Conservation (phyloP, 441 rosid genomes). For the Syzygium syzygioides region DNA sequence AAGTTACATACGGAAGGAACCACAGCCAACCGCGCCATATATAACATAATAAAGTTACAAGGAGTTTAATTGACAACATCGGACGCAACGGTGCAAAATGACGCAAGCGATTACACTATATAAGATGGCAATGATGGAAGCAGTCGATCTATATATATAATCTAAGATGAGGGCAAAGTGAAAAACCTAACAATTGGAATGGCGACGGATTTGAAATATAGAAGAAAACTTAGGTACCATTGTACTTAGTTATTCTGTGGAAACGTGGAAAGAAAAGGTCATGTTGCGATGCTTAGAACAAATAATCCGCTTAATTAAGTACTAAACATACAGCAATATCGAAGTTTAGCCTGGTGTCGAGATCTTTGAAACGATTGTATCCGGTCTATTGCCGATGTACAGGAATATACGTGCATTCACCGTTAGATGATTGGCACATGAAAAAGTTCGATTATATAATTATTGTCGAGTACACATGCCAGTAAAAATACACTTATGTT, state of each 20-base stretch:
- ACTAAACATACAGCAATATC: neutral
- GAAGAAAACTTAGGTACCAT: neutral
- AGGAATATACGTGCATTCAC: neutral
- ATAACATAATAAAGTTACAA: too few species aligned
- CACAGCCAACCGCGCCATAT: neutral
- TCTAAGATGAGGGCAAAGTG: neutral
- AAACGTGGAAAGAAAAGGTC: neutral
- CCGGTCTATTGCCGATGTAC: rapidly evolving
- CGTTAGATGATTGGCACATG: neutral
- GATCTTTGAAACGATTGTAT: neutral
- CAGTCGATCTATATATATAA: neutral
- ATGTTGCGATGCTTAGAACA: neutral
- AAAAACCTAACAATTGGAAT: neutral
- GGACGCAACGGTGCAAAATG: neutral
- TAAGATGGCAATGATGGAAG: neutral
- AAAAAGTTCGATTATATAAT: neutral
- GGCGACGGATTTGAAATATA: neutral
- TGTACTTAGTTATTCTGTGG: neutral
- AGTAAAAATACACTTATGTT: neutral
- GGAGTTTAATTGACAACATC: too few species aligned
- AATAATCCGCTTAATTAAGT: neutral
- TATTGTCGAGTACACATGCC: rapidly evolving
- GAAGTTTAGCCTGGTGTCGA: neutral
- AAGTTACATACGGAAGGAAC: neutral
- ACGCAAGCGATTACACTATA: neutral